Evolutionary conservation across 2,329 filamentous ascomycete genomes (phyloP), one percentile per base, ranked within the genome.

Genomic region (Apiospora saccharicola): DNA sequence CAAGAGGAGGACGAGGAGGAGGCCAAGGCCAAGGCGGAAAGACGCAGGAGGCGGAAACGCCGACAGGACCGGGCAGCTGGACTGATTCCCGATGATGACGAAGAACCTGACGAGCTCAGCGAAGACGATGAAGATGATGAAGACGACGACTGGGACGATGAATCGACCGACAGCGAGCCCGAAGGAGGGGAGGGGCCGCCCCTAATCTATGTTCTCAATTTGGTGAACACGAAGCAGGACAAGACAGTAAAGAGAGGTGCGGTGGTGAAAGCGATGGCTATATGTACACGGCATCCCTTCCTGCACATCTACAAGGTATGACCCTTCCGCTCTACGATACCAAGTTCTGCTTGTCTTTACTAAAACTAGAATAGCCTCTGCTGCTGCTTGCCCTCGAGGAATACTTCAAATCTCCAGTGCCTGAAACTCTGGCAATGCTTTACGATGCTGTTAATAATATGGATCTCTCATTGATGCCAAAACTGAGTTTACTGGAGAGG

Each of bases 201-300:
- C 3, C 85, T 99, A 77, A 96, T 99, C 79, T 98, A 99, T 82
- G 96, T 99, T 70, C 86, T 99, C 76, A 99, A 99, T 82, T 85
- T 99, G 80, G 96, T 99, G 77, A 98, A 99, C 82, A 99, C 96
- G 10, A 98, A 98, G 82, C 94, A 97, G 81, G 96, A 99, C 85
- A 96, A 94, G 79, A 93, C 92, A 26, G 94, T 94, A 68, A 97
- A 96, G 83, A 92, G 96, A 88, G 96, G 96, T 72, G 96, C 96
- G 26, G 89, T 98, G 69, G 96, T 98, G 72, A 98, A 98, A 81
- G 94, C 96, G 57, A 99, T 99, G 96, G 96, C 96, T 43, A 98
- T 99, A 77, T 99, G 96, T 86, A 99, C 96, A 10, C 89, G 96
- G 61, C 96, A 99, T 85, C 95, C 96, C 3, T 99, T 99, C 83